Evolutionary conservation across 164 flowering plant species (phyloP).

Genomic region (Liquidambar formosana): DNA sequence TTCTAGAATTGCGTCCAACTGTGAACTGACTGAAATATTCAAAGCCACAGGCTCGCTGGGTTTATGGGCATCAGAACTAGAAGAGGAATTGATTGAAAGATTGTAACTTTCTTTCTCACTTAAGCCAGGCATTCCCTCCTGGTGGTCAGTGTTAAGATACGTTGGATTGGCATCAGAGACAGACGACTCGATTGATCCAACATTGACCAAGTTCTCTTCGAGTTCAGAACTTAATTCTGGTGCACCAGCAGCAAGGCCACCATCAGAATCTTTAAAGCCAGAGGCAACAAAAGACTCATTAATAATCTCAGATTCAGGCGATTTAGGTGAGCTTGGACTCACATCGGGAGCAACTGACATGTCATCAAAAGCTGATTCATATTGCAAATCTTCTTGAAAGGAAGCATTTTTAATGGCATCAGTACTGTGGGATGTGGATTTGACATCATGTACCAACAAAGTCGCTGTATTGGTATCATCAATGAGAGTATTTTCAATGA

Average conservation of each 20-base stretch:
- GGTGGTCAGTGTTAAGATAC: constrained; percentile 20
- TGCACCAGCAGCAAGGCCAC: constrained; percentile 16
- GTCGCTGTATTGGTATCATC: constrained; percentile 24
- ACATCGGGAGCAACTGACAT: constrained; percentile 27
- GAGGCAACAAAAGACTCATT: constrained; percentile 30
- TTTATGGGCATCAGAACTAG: constrained; percentile 18
- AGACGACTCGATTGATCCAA: constrained; percentile 18
- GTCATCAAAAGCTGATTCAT: constrained; percentile 33
- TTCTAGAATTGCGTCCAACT: constrained; percentile 31
- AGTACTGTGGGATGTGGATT: constrained; percentile 22
- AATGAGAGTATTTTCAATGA: constrained; percentile 35
- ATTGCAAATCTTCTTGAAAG: constrained; percentile 37
- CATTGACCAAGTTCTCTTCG: constrained; percentile 24
- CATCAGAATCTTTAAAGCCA: constrained; percentile 27
- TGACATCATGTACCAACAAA: constrained; percentile 22
- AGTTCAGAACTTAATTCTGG: constrained; percentile 30
- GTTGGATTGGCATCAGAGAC: constrained; percentile 23
- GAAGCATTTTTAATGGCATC: constrained; percentile 27
- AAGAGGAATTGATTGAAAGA: constrained; percentile 26
- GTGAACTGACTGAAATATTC: constrained; percentile 28
- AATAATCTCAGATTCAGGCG: constrained; percentile 25
- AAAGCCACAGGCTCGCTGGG: constrained; percentile 26
- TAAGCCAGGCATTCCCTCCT: constrained; percentile 24
- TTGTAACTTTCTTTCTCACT: constrained; percentile 23
- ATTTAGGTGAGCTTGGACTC: constrained; percentile 20